phyloP scores from a whole-genome alignment of 768 basidiomycete genomes.

The Tulasnella sp. region DNA sequence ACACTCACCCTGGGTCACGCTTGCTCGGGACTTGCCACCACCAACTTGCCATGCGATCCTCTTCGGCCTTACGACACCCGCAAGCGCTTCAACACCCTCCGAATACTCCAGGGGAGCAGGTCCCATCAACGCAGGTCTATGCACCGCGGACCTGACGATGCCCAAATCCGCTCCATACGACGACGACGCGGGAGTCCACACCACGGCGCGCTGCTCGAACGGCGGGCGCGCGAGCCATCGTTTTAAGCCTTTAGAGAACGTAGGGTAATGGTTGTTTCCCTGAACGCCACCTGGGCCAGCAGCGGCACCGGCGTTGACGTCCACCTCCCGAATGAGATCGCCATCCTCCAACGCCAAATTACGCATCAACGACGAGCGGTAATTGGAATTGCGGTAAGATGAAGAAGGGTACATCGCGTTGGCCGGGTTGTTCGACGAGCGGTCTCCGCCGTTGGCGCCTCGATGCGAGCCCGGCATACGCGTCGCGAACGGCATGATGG shows the following conservation, averaged over 20 bases:
- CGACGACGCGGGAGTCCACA: constrained; percentile 47
- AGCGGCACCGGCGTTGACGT: constrained; percentile 7
- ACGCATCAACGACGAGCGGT: constrained; percentile 9
- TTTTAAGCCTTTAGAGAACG: constrained; percentile 58
- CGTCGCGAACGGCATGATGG: constrained; percentile 44
- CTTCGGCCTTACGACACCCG: constrained; percentile 50
- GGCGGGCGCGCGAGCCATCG: constrained; percentile 74
- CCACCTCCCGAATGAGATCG: constrained; percentile 30
- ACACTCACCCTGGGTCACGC: constrained; percentile 6
- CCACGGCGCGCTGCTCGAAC: constrained; percentile 69
- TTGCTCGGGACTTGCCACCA: background rate
- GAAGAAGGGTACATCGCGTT: constrained; percentile 27
- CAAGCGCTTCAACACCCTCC: constrained; percentile 65
- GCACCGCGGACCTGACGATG: constrained; percentile 48
- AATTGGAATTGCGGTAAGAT: background rate
- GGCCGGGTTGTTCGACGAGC: background rate
- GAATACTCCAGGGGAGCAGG: constrained; percentile 77
- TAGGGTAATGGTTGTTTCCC: background rate
- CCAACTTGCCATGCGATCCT: constrained; percentile 30
- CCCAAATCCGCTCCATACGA: constrained; percentile 45
- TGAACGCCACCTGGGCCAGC: constrained; percentile 2
- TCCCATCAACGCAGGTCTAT: constrained; percentile 54
- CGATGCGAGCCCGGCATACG: constrained; percentile 24
- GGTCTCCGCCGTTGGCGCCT: constrained; percentile 7
- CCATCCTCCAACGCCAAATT: constrained; percentile 27